phyloP scores from a whole-genome alignment of 129 eudicot genomes.

The Saposhnikovia divaricata region DNA sequence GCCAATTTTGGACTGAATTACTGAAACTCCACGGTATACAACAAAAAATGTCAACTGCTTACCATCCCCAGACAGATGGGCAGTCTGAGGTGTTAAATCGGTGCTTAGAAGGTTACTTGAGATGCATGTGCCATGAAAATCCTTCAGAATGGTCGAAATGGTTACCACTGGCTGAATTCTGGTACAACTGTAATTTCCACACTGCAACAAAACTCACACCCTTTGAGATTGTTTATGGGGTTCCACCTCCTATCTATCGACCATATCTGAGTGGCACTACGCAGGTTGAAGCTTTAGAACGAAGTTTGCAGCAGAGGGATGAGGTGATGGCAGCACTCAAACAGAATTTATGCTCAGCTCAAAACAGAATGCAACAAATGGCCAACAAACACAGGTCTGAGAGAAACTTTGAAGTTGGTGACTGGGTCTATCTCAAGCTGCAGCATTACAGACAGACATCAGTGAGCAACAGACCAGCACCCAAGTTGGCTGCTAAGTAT shows the following conservation, averaged over 20 bases:
- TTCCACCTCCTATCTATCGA: not conserved
- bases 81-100: not conserved
- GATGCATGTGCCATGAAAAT: not conserved
- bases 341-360: not conserved
- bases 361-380: not conserved
- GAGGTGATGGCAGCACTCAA: not conserved
- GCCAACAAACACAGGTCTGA: not conserved
- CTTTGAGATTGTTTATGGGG: not conserved
- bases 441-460: not conserved
- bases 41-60: not conserved
- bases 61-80: not conserved
- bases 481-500: not conserved
- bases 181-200: not conserved
- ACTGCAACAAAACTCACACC: not conserved
- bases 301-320: not conserved
- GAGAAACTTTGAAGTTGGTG: not conserved
- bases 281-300: not conserved
- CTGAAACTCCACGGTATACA: not conserved
- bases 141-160: not conserved
- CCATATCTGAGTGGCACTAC: not conserved
- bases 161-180: not conserved
- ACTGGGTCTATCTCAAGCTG: not conserved
- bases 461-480: rapidly evolving
- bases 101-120: not conserved
- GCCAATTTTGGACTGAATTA: not conserved